Evolutionary conservation across 768 basidiomycete species (phyloP).

Genomic region (Glaciozyma martinii): DNA sequence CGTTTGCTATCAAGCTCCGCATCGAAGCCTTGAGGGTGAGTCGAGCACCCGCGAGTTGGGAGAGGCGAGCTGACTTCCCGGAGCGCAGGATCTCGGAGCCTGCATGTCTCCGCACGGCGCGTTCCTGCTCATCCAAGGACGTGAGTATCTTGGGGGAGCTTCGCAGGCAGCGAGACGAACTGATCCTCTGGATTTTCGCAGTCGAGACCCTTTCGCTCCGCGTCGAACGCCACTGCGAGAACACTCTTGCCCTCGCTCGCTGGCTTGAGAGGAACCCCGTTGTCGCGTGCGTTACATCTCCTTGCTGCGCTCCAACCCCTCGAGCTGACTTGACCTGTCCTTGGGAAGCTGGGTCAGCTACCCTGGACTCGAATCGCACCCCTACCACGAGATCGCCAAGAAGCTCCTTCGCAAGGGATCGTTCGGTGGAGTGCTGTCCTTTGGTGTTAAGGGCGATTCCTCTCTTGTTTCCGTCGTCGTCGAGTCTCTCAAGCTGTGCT

Average conservation of each 20-base stretch:
- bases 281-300: slow-evolving; percentile 47
- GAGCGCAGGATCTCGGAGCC: slow-evolving; percentile 13
- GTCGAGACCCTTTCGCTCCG: slow-evolving; percentile 66
- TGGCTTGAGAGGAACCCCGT: slow-evolving; percentile 58
- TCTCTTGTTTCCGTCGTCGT: slow-evolving; percentile 41
- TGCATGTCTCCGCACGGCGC: slow-evolving; percentile 1
- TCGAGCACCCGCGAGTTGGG: not conserved
- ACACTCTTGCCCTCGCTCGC: slow-evolving; percentile 59
- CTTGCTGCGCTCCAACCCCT: not conserved
- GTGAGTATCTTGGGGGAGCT: not conserved
- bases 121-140: slow-evolving; percentile 36
- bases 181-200: not conserved
- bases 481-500: slow-evolving; percentile 57
- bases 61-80: not conserved
- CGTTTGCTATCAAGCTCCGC: slow-evolving; percentile 60
- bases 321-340: not conserved
- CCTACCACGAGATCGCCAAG: slow-evolving; percentile 52
- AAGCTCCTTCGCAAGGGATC: slow-evolving; percentile 1
- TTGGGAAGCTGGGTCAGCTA: slow-evolving; percentile 50
- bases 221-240: slow-evolving; percentile 60
- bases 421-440: slow-evolving; percentile 67
- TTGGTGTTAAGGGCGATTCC: slow-evolving; percentile 50
- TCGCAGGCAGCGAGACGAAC: no score
- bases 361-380: slow-evolving; percentile 56
- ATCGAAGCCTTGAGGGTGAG: slow-evolving; percentile 38